Evolutionary conservation across 345 rosid genomes (phyloP).

Genomic region (Lepidium africanum): DNA sequence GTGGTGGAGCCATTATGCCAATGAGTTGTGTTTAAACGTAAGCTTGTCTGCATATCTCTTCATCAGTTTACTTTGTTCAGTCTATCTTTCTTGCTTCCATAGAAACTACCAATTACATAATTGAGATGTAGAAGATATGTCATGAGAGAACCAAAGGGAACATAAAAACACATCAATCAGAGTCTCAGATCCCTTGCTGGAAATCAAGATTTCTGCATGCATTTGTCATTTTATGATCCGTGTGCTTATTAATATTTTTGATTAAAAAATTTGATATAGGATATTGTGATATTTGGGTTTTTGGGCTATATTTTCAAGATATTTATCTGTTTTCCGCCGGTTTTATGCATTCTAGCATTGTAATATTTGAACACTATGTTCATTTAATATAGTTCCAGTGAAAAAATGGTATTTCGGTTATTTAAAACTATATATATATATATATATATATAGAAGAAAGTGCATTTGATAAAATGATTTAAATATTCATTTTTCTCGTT

Average conservation of each 20-base stretch:
- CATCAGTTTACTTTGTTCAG: neutral
- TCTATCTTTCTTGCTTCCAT: neutral
- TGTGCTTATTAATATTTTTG: neutral
- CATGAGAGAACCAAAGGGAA: constrained; percentile 1
- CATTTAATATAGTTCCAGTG: too few relatives aligned
- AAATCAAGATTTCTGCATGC: constrained; percentile 11
- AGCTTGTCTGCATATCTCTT: constrained; percentile 32
- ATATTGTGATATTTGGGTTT: neutral
- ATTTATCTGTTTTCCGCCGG: too few relatives aligned
- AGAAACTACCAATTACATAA: neutral
- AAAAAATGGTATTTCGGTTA: too few relatives aligned
- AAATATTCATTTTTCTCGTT: too few relatives aligned
- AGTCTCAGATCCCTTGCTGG: constrained; percentile 16
- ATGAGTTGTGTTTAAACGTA: constrained; percentile 3
- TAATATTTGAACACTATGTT: too few relatives aligned
- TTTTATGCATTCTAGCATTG: too few relatives aligned
- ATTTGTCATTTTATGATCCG: constrained; percentile 7
- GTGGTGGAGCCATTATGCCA: constrained; percentile 30
- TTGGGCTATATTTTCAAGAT: too few relatives aligned
- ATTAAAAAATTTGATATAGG: neutral
- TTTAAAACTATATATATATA: too few relatives aligned
- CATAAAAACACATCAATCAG: constrained; percentile 18
- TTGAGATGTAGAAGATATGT: neutral
- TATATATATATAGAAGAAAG: too few relatives aligned
- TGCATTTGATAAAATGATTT: too few relatives aligned